A percentile compares a stretch with the other conserved stretches of the same genome.
These are phyloP conservation scores for Podosphaera leucotricha DNA, from an alignment of 2,329 filamentous ascomycete species.

Conservation along the genomic window DNA sequence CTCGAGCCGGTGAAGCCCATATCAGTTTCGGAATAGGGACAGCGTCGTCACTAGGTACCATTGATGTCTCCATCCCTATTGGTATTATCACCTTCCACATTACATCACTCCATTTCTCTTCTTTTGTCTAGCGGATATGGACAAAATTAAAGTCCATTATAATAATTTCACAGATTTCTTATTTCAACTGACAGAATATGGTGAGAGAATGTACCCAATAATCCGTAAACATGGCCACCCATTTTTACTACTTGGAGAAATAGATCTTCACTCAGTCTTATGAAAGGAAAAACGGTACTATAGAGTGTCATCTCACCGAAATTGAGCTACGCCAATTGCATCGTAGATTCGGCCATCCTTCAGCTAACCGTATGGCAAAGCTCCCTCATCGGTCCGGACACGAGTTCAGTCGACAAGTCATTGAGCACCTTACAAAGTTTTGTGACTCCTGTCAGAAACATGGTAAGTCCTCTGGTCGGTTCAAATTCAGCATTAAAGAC, in stretches of 20 bases:
- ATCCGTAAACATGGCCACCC: not conserved
- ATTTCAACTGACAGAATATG: not conserved
- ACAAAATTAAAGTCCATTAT: not conserved
- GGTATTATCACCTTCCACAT: not conserved
- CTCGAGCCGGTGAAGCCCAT: not conserved
- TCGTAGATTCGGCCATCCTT: too few relatives aligned
- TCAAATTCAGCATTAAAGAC: not conserved
- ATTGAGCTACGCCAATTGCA: not conserved
- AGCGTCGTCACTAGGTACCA: not conserved
- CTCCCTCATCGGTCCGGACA: too few relatives aligned
- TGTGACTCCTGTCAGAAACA: too few relatives aligned
- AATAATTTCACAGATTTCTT: not conserved
- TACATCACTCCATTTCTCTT: not conserved
- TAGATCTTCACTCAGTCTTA: not conserved
- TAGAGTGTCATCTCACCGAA: not conserved
- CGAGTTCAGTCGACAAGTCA: too few relatives aligned
- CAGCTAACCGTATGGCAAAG: too few relatives aligned
- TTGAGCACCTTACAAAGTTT: too few relatives aligned
- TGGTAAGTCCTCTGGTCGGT: not conserved
- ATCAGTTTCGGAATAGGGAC: not conserved
- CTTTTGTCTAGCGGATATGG: conserved; percentile 1
- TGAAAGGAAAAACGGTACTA: not conserved
- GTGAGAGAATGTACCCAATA: not conserved
- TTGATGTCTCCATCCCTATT: not conserved
- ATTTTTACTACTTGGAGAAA: not conserved